These are phyloP conservation scores for Bromus sterilis DNA, from an alignment of 176 grass and related monocot genomes.

Conservation along the genomic window DNA sequence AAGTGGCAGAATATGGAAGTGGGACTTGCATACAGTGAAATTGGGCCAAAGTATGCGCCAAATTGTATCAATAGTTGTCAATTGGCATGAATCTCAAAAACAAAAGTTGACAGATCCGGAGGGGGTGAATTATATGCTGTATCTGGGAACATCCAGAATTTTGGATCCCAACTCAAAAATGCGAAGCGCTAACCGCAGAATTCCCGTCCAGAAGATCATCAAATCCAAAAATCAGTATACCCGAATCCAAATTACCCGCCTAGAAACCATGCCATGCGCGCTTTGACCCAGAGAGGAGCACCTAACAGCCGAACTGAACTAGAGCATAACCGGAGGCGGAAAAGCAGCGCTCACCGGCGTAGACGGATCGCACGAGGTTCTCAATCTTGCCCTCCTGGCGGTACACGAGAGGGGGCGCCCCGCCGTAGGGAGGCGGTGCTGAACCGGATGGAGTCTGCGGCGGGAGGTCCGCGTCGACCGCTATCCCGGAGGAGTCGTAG, in stretches of 20 bases:
- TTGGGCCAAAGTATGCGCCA: neutral
- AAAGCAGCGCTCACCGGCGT: conserved; percentile 45
- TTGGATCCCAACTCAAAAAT: neutral
- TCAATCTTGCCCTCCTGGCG: conserved; percentile 98
- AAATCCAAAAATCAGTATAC: neutral
- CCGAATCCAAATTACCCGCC: neutral
- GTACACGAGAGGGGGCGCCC: conserved; percentile 63
- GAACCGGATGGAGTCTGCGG: neutral
- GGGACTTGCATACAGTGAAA: neutral
- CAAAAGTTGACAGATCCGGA: neutral
- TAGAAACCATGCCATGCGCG: neutral
- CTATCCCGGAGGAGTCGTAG: conserved; percentile 64
- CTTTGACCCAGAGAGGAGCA: neutral
- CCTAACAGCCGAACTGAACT: neutral
- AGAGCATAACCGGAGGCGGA: neutral
- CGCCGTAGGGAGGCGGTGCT: neutral
- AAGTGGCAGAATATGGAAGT: neutral
- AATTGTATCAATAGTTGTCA: neutral
- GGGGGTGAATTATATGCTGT: neutral
- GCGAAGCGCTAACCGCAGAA: neutral
- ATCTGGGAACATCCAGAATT: neutral
- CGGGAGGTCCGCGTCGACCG: conserved; percentile 32
- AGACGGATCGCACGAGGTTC: conserved; percentile 84
- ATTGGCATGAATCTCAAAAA: neutral
- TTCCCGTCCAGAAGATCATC: neutral